Percentiles rank a stretch among this genome's conserved stretches.
Evolutionary conservation across 345 rosid genomes (phyloP).

Genomic region (Gossypium bickii): DNA sequence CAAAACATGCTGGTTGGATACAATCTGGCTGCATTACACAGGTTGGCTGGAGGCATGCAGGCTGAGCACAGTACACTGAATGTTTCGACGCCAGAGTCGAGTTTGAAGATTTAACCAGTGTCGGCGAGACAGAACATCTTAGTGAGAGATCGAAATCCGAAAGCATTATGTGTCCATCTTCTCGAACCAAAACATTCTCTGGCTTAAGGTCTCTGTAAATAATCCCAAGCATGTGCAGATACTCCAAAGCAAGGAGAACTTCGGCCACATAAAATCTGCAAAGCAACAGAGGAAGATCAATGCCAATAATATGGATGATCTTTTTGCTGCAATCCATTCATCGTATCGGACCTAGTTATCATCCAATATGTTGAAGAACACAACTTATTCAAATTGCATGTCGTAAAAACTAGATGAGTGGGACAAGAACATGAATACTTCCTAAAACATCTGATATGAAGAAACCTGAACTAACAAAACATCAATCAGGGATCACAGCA

Average conservation of each 20-base stretch:
- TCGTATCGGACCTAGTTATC: too few relatives aligned
- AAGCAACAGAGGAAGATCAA: neutral
- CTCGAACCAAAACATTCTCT: constrained; percentile 74
- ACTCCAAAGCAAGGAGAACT: constrained; percentile 82
- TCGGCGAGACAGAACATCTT: constrained; percentile 60
- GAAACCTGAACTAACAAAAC: neutral
- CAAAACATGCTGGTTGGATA: constrained; percentile 56
- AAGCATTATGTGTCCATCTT: constrained; percentile 87
- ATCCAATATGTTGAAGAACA: too few relatives aligned
- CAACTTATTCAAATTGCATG: too few relatives aligned
- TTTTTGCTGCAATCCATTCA: too few relatives aligned
- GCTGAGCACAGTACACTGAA: constrained; percentile 49
- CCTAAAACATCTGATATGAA: neutral
- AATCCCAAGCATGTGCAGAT: constrained; percentile 87
- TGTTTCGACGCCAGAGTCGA: constrained; percentile 33
- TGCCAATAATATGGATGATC: neutral
- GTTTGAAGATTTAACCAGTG: constrained; percentile 47
- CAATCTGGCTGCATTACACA: constrained; percentile 53
- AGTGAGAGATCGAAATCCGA: constrained; percentile 79
- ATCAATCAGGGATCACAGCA: neutral
- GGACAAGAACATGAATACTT: too few relatives aligned
- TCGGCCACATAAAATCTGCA: constrained; percentile 82
- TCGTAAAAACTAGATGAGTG: too few relatives aligned
- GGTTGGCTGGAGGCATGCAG: constrained; percentile 47
- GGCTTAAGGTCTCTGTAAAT: constrained; percentile 85